Evolutionary conservation across 2,329 filamentous ascomycete species (phyloP).

Genomic region (Ophiostoma fasciatum): DNA sequence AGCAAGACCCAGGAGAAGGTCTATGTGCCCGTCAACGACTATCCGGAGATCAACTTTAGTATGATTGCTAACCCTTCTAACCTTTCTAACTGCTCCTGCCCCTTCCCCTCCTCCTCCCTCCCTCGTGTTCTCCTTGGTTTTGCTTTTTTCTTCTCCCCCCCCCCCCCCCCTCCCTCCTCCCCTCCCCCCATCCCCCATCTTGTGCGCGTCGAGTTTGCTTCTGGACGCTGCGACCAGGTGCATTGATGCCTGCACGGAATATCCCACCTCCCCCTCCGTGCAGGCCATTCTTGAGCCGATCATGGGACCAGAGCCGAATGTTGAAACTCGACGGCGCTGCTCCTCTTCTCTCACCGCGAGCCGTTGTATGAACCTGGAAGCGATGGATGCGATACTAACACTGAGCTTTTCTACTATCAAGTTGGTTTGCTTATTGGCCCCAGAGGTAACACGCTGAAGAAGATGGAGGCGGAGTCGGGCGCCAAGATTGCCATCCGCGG

Average conservation of each 20-base stretch:
- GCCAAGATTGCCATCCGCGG: slow-evolving; percentile 99
- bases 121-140: neutral
- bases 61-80: slow-evolving; percentile 99
- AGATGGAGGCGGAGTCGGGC: slow-evolving; percentile 94
- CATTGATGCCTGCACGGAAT: slow-evolving; percentile 14
- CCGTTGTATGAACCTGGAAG: slow-evolving; percentile 18
- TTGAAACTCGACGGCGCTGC: slow-evolving; percentile 6
- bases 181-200: no score
- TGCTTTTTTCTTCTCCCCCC: neutral
- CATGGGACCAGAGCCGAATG: slow-evolving; percentile 16
- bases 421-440: slow-evolving; percentile 99
- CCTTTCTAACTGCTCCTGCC: slow-evolving; percentile 43
- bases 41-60: slow-evolving; percentile 99
- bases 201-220: no score
- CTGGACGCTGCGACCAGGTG: slow-evolving; percentile 22
- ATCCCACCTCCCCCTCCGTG: slow-evolving; percentile 7
- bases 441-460: slow-evolving; percentile 98
- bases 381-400: slow-evolving; percentile 57
- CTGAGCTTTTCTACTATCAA: slow-evolving; percentile 70
- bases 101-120: slow-evolving; percentile 17
- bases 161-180: neutral
- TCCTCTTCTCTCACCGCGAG: neutral
- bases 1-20: slow-evolving; percentile 99
- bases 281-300: slow-evolving; percentile 18
- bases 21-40: slow-evolving; percentile 99